These are phyloP conservation scores for Tranzscheliella williamsii DNA, from an alignment of 1,284 basidiomycete genomes.

Conservation along the genomic window DNA sequence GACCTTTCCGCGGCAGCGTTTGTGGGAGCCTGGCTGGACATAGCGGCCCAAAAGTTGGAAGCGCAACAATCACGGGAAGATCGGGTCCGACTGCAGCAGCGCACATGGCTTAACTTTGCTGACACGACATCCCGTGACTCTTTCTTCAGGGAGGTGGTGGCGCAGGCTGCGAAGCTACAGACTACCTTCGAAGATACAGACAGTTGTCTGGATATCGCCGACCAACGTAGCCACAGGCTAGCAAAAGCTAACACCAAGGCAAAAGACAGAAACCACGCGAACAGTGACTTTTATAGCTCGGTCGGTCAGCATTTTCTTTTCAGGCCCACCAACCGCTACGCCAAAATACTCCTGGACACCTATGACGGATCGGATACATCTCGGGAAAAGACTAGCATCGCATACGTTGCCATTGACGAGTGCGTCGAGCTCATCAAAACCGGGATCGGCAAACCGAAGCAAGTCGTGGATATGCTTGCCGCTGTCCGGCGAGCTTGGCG, in stretches of 20 bases:
- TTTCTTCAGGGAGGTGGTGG: too few species aligned
- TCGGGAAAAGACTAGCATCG: not conserved
- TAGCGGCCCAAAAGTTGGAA: not conserved
- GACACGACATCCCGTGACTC: too few species aligned
- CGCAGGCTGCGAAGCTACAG: too few species aligned
- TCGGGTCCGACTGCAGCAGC: not conserved
- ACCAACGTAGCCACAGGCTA: not conserved
- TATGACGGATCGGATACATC: not conserved
- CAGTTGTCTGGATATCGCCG: too few species aligned
- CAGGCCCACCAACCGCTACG: not conserved
- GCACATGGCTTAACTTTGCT: too few species aligned
- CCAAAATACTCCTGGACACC: not conserved
- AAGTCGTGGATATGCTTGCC: not conserved
- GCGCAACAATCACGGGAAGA: not conserved
- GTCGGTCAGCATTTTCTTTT: not conserved
- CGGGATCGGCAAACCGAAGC: not conserved
- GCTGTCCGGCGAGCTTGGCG: slow-evolving; percentile 11
- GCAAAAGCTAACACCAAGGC: not conserved
- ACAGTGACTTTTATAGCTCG: too few species aligned
- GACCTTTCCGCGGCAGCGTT: not conserved
- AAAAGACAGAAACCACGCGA: too few species aligned
- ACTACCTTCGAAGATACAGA: too few species aligned
- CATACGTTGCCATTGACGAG: slow-evolving; percentile 16
- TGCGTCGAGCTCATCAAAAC: slow-evolving; percentile 5
- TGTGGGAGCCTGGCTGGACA: not conserved